These are phyloP conservation scores for Hypoxylon intermedium DNA, from an alignment of 495 filamentous ascomycete genomes.

Conservation along the genomic window DNA sequence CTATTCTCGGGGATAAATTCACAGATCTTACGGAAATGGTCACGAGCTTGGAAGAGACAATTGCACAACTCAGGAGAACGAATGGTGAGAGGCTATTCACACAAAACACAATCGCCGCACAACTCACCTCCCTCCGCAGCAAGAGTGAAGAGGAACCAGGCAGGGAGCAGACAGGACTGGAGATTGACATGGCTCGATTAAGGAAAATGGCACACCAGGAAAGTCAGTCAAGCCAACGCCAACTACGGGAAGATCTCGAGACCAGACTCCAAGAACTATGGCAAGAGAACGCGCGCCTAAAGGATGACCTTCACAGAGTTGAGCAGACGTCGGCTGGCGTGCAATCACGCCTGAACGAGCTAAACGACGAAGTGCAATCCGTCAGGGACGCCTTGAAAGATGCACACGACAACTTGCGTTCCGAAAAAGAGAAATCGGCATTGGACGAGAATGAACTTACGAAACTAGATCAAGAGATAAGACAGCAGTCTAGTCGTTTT, in stretches of 20 bases:
- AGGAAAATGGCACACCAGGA: background rate
- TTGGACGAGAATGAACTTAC: background rate
- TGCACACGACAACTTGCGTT: background rate
- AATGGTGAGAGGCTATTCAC: background rate
- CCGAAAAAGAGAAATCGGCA: background rate
- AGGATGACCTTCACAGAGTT: background rate
- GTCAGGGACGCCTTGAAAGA: background rate
- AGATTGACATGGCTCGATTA: background rate
- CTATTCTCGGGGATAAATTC: background rate
- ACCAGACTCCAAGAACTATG: background rate
- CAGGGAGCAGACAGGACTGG: background rate
- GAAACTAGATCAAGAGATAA: background rate
- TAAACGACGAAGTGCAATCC: background rate
- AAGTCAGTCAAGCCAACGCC: background rate
- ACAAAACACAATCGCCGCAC: too few relatives aligned
- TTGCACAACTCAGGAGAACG: conserved; percentile 1
- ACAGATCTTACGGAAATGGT: conserved; percentile 1
- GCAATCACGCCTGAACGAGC: background rate
- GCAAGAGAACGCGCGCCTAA: background rate
- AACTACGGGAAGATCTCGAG: background rate
- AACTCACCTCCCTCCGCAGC: too few relatives aligned
- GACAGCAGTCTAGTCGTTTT: too few relatives aligned
- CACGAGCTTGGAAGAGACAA: conserved; percentile 2
- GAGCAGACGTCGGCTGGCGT: background rate
- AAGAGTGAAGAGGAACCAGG: background rate